Evolutionary conservation across 192 early-diverging fungal genomes (phyloP).

Genomic region (Borealophlyctis nickersoniae): DNA sequence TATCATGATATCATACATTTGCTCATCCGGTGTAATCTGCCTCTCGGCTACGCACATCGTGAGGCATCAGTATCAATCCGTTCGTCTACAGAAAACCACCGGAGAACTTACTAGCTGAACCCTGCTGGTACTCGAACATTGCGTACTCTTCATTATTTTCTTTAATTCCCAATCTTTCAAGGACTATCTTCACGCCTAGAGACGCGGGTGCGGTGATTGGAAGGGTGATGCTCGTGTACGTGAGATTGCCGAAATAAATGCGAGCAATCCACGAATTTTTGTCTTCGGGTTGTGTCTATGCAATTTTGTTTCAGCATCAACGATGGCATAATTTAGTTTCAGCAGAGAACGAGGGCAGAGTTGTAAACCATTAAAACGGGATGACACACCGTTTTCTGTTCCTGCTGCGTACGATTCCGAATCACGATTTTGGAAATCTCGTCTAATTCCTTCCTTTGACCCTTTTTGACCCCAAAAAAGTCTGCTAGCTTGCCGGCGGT

Average conservation of each 20-base stretch:
- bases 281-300: constrained; percentile 9
- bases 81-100: not conserved
- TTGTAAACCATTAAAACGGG: no score
- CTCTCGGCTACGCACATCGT: constrained; percentile 10
- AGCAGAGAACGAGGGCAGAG: no score
- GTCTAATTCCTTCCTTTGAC: constrained; percentile 23
- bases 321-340: no score
- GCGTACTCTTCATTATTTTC: constrained; percentile 34
- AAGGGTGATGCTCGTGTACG: constrained; percentile 38
- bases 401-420: constrained; percentile 8
- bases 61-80: not conserved
- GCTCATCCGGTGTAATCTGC: constrained; percentile 27
- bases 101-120: constrained; percentile 17
- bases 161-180: constrained; percentile 43
- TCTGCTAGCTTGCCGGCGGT: constrained; percentile 29
- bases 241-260: constrained; percentile 47
- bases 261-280: constrained; percentile 26
- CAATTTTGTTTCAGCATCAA: no score
- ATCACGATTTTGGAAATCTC: constrained; percentile 21
- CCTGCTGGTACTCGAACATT: constrained; percentile 28
- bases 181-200: constrained; percentile 18
- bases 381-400: constrained; percentile 3
- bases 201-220: constrained; percentile 26
- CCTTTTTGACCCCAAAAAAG: constrained; percentile 35
- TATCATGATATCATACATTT: constrained; percentile 41